These are phyloP conservation scores for Apiotrichum laibachii DNA, from an alignment of 1,284 basidiomycete genomes.

Conservation along the genomic window DNA sequence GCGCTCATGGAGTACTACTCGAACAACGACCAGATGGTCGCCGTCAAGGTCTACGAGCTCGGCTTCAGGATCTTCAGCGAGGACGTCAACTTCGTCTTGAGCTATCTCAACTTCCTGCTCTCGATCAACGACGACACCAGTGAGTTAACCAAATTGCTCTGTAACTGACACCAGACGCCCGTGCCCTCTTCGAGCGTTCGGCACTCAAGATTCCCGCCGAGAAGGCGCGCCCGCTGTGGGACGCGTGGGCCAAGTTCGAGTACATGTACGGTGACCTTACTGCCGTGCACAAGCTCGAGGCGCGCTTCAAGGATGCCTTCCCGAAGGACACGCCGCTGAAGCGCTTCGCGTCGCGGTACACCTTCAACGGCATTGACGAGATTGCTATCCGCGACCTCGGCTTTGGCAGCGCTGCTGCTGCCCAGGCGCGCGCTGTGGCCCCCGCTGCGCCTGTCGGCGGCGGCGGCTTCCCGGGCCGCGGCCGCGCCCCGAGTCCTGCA, in stretches of 20 bases:
- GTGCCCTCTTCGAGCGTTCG: constrained; percentile 86
- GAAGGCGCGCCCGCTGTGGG: constrained; percentile 83
- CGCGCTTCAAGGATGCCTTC: constrained; percentile 81
- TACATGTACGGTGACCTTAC: constrained; percentile 93
- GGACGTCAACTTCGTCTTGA: constrained; percentile 79
- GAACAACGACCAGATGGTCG: constrained; percentile 78
- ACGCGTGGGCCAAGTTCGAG: constrained; percentile 92
- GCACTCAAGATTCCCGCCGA: constrained; percentile 69
- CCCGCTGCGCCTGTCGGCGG: neutral
- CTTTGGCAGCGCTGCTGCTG: constrained; percentile 57
- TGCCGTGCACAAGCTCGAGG: constrained; percentile 82
- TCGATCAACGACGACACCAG: constrained; percentile 91
- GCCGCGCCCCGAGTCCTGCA: neutral
- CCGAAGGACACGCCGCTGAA: constrained; percentile 84
- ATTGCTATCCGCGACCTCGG: constrained; percentile 88
- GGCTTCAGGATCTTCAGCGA: constrained; percentile 82
- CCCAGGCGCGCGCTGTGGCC: constrained; percentile 9
- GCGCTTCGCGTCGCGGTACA: constrained; percentile 83
- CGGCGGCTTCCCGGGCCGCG: constrained; percentile 8
- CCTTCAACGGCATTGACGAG: constrained; percentile 82
- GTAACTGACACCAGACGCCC: constrained; percentile 62
- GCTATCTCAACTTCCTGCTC: constrained; percentile 89
- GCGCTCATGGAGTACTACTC: constrained; percentile 96
- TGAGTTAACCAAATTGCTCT: neutral
- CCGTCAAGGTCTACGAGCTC: constrained; percentile 89